Percentiles rank a stretch among this genome's conserved stretches.
Conservation (phyloP, 495 filamentous ascomycete genomes). For the Glonium stellatum region DNA sequence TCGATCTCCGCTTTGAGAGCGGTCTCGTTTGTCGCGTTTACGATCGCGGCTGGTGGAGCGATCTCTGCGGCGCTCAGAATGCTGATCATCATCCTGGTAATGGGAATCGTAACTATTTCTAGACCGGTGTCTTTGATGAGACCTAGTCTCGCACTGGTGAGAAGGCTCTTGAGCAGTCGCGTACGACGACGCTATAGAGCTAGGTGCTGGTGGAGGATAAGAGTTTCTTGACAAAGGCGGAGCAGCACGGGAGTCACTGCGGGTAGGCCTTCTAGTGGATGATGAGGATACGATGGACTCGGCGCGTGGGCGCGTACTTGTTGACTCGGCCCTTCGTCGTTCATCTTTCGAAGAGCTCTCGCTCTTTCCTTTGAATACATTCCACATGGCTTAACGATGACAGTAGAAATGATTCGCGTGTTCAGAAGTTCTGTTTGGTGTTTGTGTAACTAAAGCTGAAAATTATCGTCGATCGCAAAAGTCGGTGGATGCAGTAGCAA, state of each 20-base stretch:
- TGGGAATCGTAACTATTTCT: constrained; percentile 15
- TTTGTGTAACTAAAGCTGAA: neutral
- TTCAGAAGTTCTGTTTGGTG: neutral
- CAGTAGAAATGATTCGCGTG: neutral
- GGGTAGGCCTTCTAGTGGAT: constrained; percentile 45
- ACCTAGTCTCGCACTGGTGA: constrained; percentile 9
- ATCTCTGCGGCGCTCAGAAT: constrained; percentile 18
- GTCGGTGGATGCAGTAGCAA: neutral
- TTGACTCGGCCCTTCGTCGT: constrained; percentile 17
- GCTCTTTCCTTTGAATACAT: constrained; percentile 36
- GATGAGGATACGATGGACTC: constrained; percentile 34
- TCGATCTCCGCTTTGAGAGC: constrained; percentile 25
- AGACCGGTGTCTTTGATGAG: constrained; percentile 5
- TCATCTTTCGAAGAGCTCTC: constrained; percentile 24
- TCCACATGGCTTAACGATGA: constrained; percentile 34
- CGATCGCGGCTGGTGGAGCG: constrained; percentile 16
- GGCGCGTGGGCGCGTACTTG: constrained; percentile 24
- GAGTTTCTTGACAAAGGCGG: constrained; percentile 37
- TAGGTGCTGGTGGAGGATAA: constrained; percentile 40
- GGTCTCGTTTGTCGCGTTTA: constrained; percentile 14
- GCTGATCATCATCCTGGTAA: constrained; percentile 10
- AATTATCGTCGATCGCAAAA: constrained; percentile 17
- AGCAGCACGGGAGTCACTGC: constrained; percentile 45
- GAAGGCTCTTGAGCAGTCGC: constrained; percentile 44
- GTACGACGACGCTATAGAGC: constrained; percentile 49